Percentiles rank a stretch among this genome's conserved stretches.
Evolutionary conservation across 345 rosid species (phyloP).

Genomic region (Boechera retrofracta): DNA sequence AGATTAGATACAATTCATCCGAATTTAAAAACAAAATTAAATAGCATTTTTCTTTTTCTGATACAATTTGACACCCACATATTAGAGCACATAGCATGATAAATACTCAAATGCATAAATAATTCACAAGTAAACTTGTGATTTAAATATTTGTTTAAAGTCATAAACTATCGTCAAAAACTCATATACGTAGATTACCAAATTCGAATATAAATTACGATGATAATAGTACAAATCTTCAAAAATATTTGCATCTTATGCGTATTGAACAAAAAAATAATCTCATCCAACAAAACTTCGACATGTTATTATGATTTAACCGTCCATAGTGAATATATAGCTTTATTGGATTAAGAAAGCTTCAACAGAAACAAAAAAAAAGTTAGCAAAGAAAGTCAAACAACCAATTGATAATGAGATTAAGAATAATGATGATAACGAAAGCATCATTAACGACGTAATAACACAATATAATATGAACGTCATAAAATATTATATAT

Average conservation of each 20-base stretch:
- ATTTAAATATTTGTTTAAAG: too few relatives aligned
- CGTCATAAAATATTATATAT: not conserved
- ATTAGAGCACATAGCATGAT: not conserved
- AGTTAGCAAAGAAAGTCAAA: constrained; percentile 23
- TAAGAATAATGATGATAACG: constrained; percentile 30
- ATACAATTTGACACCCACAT: not conserved
- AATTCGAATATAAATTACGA: not conserved
- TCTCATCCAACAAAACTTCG: constrained; percentile 16
- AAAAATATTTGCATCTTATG: not conserved
- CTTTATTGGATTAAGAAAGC: constrained; percentile 12
- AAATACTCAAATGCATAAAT: not conserved
- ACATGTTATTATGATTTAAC: constrained; percentile 11
- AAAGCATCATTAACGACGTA: constrained; percentile 30
- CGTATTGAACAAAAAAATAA: not conserved
- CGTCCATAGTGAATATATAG: not conserved
- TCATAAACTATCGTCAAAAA: not conserved
- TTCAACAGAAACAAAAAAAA: not conserved
- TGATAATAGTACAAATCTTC: not conserved
- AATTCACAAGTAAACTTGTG: too few relatives aligned
- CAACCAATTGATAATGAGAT: constrained; percentile 31
- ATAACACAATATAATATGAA: constrained; percentile 28
- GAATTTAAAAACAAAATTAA: too few relatives aligned
- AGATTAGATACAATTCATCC: too few relatives aligned
- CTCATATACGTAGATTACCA: not conserved
- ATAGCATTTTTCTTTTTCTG: too few relatives aligned